Evolutionary conservation across 768 basidiomycete species (phyloP).

Genomic region (Wakefieldia striispora): DNA sequence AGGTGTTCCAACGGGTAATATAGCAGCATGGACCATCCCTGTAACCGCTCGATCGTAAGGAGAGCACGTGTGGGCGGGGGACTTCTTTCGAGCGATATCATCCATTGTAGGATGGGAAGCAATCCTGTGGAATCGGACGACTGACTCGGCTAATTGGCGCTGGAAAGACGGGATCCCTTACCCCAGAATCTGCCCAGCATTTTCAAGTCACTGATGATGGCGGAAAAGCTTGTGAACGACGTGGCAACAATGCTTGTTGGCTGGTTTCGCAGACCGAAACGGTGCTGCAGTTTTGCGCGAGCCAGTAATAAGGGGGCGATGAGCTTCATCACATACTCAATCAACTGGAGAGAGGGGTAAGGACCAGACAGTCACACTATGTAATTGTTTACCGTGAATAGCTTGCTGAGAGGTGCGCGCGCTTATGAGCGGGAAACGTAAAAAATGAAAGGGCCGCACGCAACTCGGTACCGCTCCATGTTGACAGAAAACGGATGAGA

Average conservation of each 20-base stretch:
- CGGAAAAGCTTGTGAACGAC: constrained; percentile 51
- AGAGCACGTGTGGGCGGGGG: constrained; percentile 69
- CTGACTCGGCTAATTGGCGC: neutral
- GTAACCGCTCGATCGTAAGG: constrained; percentile 75
- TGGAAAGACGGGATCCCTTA: constrained; percentile 31
- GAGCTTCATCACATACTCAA: constrained; percentile 73
- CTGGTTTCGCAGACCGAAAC: constrained; percentile 53
- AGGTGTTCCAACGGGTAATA: too few relatives aligned
- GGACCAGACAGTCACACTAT: neutral
- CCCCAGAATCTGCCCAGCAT: constrained; percentile 81
- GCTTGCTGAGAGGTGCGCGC: constrained; percentile 47
- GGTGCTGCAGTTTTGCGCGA: constrained; percentile 68
- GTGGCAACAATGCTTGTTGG: constrained; percentile 54
- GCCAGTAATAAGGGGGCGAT: constrained; percentile 62
- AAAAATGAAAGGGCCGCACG: constrained; percentile 31
- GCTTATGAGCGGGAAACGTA: constrained; percentile 10
- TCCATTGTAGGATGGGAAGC: constrained; percentile 79
- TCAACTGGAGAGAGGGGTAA: constrained; percentile 44
- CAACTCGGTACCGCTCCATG: constrained; percentile 88
- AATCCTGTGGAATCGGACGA: constrained; percentile 46
- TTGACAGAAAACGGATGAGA: constrained; percentile 70
- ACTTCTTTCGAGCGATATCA: constrained; percentile 69
- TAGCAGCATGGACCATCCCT: too few relatives aligned
- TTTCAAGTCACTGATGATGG: constrained; percentile 62
- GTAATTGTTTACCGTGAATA: constrained; percentile 56